Evolutionary conservation across 345 rosid species (phyloP).

Genomic region (Durio zibethinus): DNA sequence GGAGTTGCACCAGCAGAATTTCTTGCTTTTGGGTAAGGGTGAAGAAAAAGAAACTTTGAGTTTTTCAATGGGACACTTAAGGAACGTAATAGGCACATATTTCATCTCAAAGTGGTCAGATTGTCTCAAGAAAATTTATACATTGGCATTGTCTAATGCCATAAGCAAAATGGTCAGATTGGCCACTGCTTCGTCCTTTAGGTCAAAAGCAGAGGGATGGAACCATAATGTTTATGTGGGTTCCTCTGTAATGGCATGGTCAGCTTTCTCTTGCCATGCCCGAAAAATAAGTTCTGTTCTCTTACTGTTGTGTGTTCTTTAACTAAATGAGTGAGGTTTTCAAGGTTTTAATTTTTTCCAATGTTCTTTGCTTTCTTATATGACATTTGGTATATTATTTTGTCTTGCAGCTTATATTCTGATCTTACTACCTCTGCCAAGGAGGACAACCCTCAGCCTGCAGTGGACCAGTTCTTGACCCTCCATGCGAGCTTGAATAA

Average conservation of each 20-base stretch:
- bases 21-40: not conserved
- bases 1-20: not conserved
- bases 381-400: constrained; percentile 8
- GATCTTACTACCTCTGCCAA: constrained; percentile 69
- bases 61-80: not conserved
- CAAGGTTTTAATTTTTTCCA: too few species aligned
- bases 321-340: too few species aligned
- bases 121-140: not conserved
- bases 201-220: not conserved
- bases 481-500: constrained; percentile 62
- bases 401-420: constrained; percentile 59
- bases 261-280: not conserved
- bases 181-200: not conserved
- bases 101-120: not conserved
- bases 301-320: not conserved
- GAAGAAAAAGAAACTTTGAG: not conserved
- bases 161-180: not conserved
- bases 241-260: not conserved
- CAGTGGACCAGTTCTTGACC: constrained; percentile 80
- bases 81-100: not conserved
- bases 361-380: not conserved
- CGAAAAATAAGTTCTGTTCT: too few species aligned
- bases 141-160: not conserved
- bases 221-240: not conserved
- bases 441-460: constrained; percentile 86